A percentile compares a stretch with the other conserved stretches of the same genome.
phyloP scores from a whole-genome alignment of 179 eudicot genomes.

The Drosera spatulata region DNA sequence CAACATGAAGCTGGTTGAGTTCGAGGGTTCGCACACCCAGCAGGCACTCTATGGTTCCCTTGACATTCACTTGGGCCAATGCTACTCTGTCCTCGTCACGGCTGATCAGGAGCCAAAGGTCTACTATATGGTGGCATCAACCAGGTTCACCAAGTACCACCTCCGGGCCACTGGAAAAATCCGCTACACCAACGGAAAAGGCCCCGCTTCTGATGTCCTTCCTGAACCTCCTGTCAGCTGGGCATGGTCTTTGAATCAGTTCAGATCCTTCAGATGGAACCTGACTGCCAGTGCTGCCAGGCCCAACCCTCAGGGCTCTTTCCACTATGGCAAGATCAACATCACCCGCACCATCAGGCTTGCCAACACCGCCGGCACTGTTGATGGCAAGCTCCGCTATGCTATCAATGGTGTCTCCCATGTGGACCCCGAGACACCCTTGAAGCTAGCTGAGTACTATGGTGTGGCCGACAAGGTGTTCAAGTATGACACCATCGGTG shows the following conservation, averaged over 20 bases:
- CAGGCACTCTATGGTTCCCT: conserved; percentile 20
- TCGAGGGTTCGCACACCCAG: conserved; percentile 24
- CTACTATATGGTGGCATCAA: conserved; percentile 12
- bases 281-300: conserved; percentile 25
- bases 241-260: conserved; percentile 31
- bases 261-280: conserved; percentile 35
- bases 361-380: conserved; percentile 21
- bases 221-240: conserved; percentile 23
- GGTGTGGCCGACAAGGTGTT: conserved; percentile 32
- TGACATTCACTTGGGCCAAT: conserved; percentile 25
- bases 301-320: conserved; percentile 43
- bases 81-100: conserved; percentile 20
- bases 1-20: conserved; percentile 19
- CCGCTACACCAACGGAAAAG: conserved; percentile 24
- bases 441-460: conserved; percentile 51
- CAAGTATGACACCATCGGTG: conserved; percentile 26
- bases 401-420: conserved; percentile 49
- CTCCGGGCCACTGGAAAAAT: conserved; percentile 24
- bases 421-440: conserved; percentile 34
- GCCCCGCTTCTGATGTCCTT: conserved; percentile 23
- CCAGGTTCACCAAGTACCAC: too few species aligned
- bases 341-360: conserved; percentile 52
- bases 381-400: conserved; percentile 13
- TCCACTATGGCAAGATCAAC: conserved; percentile 55
- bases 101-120: conserved; percentile 20